Evolutionary conservation across 148 eudicot genomes (phyloP).

Genomic region (Silene latifolia): DNA sequence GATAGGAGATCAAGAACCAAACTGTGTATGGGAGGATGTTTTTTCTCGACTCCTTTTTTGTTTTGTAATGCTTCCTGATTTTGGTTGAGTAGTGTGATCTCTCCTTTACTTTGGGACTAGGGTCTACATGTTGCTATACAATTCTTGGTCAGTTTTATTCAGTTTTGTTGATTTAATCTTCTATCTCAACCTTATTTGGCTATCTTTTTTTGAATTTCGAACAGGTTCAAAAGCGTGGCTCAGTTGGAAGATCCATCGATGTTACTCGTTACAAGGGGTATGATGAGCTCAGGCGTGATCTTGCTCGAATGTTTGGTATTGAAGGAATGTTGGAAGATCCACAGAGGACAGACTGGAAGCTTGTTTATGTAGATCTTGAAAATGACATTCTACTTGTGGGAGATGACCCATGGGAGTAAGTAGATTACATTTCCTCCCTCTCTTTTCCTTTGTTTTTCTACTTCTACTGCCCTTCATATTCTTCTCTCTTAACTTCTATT

Average conservation of each 20-base stretch:
- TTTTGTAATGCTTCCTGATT: neutral
- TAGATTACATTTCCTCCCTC: conserved; percentile 2
- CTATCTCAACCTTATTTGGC: neutral
- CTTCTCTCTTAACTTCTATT: neutral
- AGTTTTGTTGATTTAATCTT: neutral
- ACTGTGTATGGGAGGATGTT: too few relatives aligned
- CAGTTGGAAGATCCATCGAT: conserved; percentile 95
- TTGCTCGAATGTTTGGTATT: conserved; percentile 95
- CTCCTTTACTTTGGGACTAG: neutral
- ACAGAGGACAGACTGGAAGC: conserved; percentile 88
- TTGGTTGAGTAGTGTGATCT: neutral
- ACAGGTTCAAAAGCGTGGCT: conserved; percentile 98
- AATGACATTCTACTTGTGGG: conserved; percentile 92
- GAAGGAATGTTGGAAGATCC: conserved; percentile 95
- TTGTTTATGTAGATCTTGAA: conserved; percentile 95
- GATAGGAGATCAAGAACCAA: too few relatives aligned
- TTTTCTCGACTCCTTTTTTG: neutral
- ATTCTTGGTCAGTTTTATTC: neutral
- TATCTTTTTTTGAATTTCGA: neutral
- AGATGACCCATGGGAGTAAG: conserved; percentile 99
- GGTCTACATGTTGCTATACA: neutral
- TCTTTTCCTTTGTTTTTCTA: neutral
- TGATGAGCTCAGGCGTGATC: conserved; percentile 80
- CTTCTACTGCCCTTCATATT: neutral
- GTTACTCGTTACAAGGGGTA: conserved; percentile 91